Conservation (phyloP, 139 green algal species). For the Coelastrella sp. region DNA sequence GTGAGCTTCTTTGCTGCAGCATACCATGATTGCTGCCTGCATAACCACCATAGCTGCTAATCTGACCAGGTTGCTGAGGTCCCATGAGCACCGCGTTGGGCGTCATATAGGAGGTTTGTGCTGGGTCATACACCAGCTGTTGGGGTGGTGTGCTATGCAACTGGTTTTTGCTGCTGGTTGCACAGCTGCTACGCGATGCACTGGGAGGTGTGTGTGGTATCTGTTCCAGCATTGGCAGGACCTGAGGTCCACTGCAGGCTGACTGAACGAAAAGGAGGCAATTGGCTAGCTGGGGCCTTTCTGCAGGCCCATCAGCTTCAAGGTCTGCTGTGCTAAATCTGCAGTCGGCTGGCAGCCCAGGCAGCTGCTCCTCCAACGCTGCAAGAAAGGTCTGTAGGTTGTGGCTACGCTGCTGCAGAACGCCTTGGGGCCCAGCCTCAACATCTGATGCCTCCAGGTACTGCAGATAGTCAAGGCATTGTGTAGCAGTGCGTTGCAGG, state of each 20-base stretch:
- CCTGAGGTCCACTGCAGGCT: background rate
- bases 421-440: conserved; percentile 1
- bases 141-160: background rate
- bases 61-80: background rate
- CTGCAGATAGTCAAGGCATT: background rate
- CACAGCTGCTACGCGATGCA: background rate
- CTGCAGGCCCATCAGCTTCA: conserved; percentile 55
- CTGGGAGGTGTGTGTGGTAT: background rate
- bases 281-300: conserved; percentile 66
- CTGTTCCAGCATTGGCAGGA: background rate
- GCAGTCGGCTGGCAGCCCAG: conserved; percentile 56
- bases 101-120: too few relatives aligned
- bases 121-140: too few relatives aligned
- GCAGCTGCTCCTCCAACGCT: conserved; percentile 47
- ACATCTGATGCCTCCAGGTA: conserved; percentile 14
- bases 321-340: conserved; percentile 70
- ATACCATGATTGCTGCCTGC: background rate
- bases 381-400: conserved; percentile 73
- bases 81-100: background rate
- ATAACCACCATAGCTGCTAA: background rate
- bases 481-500: background rate
- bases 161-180: background rate
- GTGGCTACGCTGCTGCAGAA: conserved; percentile 41
- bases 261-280: conserved; percentile 70
- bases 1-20: background rate